Conservation (phyloP, 441 rosid species). For the Erysimum cheiri region DNA sequence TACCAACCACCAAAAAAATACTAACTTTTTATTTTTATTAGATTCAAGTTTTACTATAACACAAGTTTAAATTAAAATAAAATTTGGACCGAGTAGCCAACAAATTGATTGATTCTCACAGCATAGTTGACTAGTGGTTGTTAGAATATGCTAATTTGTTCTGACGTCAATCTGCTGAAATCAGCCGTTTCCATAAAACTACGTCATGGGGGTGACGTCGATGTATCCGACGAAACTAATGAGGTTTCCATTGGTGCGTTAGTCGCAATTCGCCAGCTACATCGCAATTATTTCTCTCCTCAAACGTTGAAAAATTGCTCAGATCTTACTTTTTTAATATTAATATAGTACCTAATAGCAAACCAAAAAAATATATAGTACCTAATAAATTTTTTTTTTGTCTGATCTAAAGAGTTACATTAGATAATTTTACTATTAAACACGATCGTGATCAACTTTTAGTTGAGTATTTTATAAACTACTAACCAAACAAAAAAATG, state of each 20-base stretch:
- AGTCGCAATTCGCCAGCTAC: constrained; percentile 17
- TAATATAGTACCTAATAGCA: neutral
- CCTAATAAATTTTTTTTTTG: neutral
- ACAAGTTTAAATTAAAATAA: neutral
- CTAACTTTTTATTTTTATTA: too few relatives aligned
- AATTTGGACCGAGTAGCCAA: neutral
- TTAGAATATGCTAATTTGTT: neutral
- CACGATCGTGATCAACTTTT: neutral
- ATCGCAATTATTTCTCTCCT: constrained; percentile 4
- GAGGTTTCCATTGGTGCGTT: neutral
- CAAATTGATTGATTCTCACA: neutral
- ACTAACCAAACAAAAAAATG: neutral
- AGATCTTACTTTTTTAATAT: neutral
- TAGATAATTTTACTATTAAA: neutral
- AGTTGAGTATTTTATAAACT: neutral
- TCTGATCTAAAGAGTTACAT: neutral
- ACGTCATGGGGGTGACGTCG: constrained; percentile 35
- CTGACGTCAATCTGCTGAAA: constrained; percentile 11
- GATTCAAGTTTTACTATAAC: neutral
- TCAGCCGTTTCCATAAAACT: neutral
- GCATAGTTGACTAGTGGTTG: constrained; percentile 16
- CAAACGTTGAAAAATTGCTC: neutral
- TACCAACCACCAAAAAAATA: too few relatives aligned
- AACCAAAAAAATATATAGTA: neutral
- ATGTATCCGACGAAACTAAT: neutral